Conservation (phyloP, 768 basidiomycete species). For the Xerocomellus amylosporus region DNA sequence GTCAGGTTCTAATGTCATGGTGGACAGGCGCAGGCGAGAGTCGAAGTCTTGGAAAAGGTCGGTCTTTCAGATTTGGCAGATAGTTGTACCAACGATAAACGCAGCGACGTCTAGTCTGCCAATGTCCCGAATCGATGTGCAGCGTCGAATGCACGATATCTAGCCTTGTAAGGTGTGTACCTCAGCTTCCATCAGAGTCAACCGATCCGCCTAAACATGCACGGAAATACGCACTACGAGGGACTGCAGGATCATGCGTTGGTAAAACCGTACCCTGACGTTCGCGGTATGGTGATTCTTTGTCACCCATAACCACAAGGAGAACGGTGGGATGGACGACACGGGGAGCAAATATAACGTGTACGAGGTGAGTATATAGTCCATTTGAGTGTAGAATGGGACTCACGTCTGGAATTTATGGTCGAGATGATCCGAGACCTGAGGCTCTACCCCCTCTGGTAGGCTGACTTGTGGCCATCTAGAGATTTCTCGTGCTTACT, state of each 20-base stretch:
- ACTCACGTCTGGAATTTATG: conserved; percentile 19
- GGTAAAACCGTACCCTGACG: conserved; percentile 49
- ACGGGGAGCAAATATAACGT: conserved; percentile 62
- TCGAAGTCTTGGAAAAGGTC: conserved; percentile 74
- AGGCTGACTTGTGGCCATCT: neutral
- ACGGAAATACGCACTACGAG: conserved; percentile 59
- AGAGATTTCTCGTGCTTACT: neutral
- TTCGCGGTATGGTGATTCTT: conserved; percentile 68
- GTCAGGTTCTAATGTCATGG: conserved; percentile 1
- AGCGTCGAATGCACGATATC: conserved; percentile 73
- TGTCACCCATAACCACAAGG: conserved; percentile 56
- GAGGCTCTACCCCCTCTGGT: conserved; percentile 49
- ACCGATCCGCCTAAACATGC: neutral
- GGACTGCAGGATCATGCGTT: conserved; percentile 54
- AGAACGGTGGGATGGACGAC: conserved; percentile 60
- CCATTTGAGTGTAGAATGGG: neutral
- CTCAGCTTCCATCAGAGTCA: rapidly evolving
- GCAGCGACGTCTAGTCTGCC: conserved; percentile 46
- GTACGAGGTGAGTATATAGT: conserved; percentile 62
- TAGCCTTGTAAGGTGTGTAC: conserved; percentile 36
- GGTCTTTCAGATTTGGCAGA: neutral
- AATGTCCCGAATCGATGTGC: conserved; percentile 71
- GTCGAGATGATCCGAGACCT: conserved; percentile 50
- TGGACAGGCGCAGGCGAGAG: conserved; percentile 75
- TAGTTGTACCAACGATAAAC: neutral